Base-by-base conservation (phyloP, 2,329 filamentous ascomycete species). In the Alternaria brassicicola region DNA sequence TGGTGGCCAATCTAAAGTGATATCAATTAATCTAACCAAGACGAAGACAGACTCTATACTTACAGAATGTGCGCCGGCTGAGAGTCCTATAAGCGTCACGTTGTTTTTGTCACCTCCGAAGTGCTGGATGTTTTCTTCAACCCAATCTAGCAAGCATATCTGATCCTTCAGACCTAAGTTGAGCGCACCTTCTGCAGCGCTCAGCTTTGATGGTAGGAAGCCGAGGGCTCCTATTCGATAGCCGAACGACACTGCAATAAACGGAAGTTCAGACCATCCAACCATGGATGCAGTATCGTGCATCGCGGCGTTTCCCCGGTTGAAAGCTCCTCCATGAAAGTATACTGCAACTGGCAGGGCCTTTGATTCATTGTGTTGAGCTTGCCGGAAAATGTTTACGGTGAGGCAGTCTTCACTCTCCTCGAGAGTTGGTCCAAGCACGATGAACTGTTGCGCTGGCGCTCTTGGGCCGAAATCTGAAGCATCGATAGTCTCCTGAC, bases 241-340 rank as follows among this genome's bases (percentile, higher is more conserved):
- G 10, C 63, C 35, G 35, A 68, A 69, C n/a, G 63, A 66, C 49
- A 89, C 81, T 31, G 80, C 85, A 39, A 90, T 78, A 50, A 90
- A 76, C 9, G 83, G 83, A 42, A 77, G 65, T 21, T 68, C 67
- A 2, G 71, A 74, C 63, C 84, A 88, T 5, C 83, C 81, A 13
- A 89, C 83, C 76, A 90, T 86, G 33, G 84, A 84, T 0, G 81
- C 83, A 61, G 89, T 85, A 68, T 90, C 83, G 55, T 88, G 81
- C 77, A 81, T 80, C 23, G 63, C 55, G 15, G 65, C 63, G 43
- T 57, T 69, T 8, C 68, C 68, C 9, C 66, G 56, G 47, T 78
- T 88, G 78, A 89, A 89, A 6, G 80, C 83, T 3, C 88, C 88
- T 42, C 87, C 87, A 68, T 89, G 87, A 30, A 89, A 76, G 68